Base-by-base conservation (phyloP, 768 basidiomycete species). In the Clavulina sp. region DNA sequence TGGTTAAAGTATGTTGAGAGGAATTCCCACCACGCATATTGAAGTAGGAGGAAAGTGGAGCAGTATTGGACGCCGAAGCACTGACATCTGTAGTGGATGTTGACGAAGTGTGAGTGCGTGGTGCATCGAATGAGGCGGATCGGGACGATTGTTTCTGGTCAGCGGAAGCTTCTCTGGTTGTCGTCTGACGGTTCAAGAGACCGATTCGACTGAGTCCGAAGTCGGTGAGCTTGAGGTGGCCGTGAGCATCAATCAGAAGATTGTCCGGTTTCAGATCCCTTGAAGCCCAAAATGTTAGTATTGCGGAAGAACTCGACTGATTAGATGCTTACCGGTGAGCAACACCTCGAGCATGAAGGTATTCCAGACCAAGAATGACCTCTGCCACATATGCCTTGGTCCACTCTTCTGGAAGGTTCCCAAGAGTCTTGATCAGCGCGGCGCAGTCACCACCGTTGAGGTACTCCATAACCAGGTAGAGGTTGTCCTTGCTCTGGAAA, bases 401-500 rank as follows among this genome's bases (percentile, higher is more conserved):
- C 95, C 95, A 97, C 58, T 95, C 91, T 64, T 99, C 95, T 0
- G 91, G 84, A 9, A 99, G 67, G 19, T 75, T 80, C 3, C 92
- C 95, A n/a, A 97, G 61, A 19, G 85, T 83, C 68, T 97, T 97
- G 74, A 99, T 86, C 54, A 97, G 74, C 2, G 91, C 87, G 6
- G 92, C 95, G 59, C 95, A 96, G 61, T 99, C 95, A 4, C 95
- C 95, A 32, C 93, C 93, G 57, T 95, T 95, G 30, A 99, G 76
- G 64, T 99, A 99, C 64, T 99, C 95, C 95, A 99, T 99, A 49
- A 99, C 95, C 48, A 99, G 75, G 65, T 96, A 99, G 52, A 97
- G 68, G 63, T 96, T 96, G 26, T 99, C 95, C 71, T 93, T 96
- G 77, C 86, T 93, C 68, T 97, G 95, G 71, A 99, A 99, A 18